Conservation (phyloP, 805 yeast genomes). For the Suhomyces xylopsoci region DNA sequence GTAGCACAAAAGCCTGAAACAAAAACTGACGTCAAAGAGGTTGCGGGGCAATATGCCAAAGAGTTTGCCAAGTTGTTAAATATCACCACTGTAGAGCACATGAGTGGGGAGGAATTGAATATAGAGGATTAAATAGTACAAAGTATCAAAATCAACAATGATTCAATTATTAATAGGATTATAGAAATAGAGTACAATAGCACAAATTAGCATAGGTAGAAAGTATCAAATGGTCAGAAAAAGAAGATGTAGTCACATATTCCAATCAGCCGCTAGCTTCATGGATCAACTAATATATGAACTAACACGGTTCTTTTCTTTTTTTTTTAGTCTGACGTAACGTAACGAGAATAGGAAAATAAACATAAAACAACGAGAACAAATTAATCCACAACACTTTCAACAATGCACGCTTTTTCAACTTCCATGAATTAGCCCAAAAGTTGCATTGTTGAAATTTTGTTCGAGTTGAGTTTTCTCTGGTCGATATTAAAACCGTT, state of each 20-base stretch:
- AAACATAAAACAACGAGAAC: background rate
- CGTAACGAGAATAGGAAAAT: background rate
- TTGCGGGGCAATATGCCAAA: conserved; percentile 32
- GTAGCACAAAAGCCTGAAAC: conserved; percentile 14
- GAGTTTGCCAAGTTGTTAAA: conserved; percentile 35
- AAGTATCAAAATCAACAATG: no score
- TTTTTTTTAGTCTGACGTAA: background rate
- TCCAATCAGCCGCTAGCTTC: background rate
- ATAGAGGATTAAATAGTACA: no score
- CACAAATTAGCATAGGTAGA: background rate
- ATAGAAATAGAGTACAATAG: conserved; percentile 1
- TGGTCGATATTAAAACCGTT: background rate
- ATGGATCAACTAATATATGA: no score
- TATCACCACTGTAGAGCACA: conserved; percentile 33
- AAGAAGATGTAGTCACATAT: no score
- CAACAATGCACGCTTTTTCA: background rate
- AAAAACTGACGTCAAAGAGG: conserved; percentile 14
- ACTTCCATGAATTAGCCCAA: background rate
- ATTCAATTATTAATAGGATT: background rate
- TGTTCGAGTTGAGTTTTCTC: background rate
- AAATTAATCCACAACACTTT: background rate
- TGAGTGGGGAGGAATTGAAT: conserved; percentile 28
- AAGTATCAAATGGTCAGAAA: background rate
- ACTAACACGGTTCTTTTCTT: no score
- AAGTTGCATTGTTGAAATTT: background rate